Conservation (phyloP, 2,329 filamentous ascomycete species). For the Macrophomina phaseolina region DNA sequence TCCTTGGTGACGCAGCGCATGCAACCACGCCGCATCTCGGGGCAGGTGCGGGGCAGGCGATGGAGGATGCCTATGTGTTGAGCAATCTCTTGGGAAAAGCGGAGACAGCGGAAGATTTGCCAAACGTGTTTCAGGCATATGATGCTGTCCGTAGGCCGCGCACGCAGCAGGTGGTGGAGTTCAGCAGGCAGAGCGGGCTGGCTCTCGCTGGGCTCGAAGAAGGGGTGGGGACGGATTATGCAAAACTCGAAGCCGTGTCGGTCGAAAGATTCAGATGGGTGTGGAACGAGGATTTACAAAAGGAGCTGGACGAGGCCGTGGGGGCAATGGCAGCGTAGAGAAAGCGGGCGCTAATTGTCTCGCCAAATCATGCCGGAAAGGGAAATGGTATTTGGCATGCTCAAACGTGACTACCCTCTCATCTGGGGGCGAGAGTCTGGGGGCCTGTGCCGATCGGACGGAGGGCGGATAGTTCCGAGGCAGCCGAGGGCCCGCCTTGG, state of each 20-base stretch:
- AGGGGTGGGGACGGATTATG: constrained; percentile 32
- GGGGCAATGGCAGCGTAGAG: constrained; percentile 23
- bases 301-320: constrained; percentile 33
- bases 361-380: neutral
- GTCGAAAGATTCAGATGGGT: constrained; percentile 35
- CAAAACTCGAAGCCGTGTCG: constrained; percentile 30
- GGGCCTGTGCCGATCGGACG: neutral
- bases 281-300: constrained; percentile 39
- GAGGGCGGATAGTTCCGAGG: neutral
- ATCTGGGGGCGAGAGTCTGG: neutral
- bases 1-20: constrained; percentile 58
- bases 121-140: constrained; percentile 43
- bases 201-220: constrained; percentile 33
- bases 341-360: constrained; percentile 2
- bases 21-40: constrained; percentile 62
- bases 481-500: neutral
- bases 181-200: constrained; percentile 41
- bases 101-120: constrained; percentile 31
- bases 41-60: constrained; percentile 61
- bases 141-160: constrained; percentile 44
- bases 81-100: constrained; percentile 41
- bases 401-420: neutral
- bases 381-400: neutral
- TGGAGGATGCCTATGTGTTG: constrained; percentile 60
- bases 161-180: constrained; percentile 32